A percentile compares a stretch with the other conserved stretches of the same genome.
These are phyloP conservation scores for Infundibulicybe gibba DNA, from an alignment of 768 basidiomycete species.

Conservation along the genomic window DNA sequence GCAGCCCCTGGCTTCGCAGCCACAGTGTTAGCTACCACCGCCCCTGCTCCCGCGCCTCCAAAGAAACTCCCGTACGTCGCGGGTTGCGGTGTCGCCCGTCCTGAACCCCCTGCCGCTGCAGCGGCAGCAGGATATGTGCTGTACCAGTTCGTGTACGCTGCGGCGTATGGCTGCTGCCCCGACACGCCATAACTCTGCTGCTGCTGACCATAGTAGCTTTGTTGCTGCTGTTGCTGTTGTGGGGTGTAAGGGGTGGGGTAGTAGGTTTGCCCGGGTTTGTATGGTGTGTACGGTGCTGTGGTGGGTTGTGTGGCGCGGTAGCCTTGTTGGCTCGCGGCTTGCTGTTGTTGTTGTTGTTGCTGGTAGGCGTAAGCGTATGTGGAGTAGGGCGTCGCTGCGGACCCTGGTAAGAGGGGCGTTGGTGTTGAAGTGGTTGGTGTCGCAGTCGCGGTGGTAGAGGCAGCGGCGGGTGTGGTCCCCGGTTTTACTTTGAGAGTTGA, in stretches of 20 bases:
- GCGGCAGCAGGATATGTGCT: conserved; percentile 23
- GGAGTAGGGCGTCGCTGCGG: conserved; percentile 17
- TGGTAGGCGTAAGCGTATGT: conserved; percentile 33
- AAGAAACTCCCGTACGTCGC: conserved; percentile 23
- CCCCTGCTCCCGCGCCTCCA: conserved; percentile 5
- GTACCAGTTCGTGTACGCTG: conserved; percentile 29
- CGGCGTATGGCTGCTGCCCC: conserved; percentile 32
- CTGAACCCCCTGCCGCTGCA: conserved; percentile 16
- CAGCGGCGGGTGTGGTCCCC: conserved; percentile 19
- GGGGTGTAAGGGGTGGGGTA: conserved; percentile 9
- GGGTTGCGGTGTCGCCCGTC: conserved; percentile 45
- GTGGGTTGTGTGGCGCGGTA: conserved; percentile 6
- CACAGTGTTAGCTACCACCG: conserved; percentile 23
- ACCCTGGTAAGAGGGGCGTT: neutral
- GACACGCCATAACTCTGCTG: conserved; percentile 31
- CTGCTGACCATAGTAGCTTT: conserved; percentile 10
- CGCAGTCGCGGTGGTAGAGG: conserved; percentile 9
- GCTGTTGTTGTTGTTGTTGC: conserved; percentile 11
- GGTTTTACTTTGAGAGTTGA: conserved; percentile 62
- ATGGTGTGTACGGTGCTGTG: conserved; percentile 25
- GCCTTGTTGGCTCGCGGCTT: conserved; percentile 7
- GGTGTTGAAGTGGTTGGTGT: conserved; percentile 1
- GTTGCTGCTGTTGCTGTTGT: conserved; percentile 2
- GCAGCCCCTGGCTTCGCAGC: conserved; percentile 5
- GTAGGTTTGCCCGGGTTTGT: conserved; percentile 28